Conservation (phyloP, 495 filamentous ascomycete species). For the Apodospora peruviana region DNA sequence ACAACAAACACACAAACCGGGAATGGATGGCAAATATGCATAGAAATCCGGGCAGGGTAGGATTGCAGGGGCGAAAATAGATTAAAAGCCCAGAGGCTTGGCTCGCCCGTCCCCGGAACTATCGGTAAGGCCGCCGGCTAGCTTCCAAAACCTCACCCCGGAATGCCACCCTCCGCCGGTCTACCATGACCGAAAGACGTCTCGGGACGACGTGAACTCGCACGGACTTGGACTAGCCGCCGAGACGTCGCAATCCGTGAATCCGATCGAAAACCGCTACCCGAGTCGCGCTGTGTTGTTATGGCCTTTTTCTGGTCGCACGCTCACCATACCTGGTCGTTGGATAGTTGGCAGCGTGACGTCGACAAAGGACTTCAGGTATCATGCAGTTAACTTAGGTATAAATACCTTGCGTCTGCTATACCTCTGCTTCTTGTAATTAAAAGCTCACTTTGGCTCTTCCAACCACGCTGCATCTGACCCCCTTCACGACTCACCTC, state of each 20-base stretch:
- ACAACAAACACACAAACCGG: no score
- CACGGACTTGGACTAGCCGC: conserved; percentile 12
- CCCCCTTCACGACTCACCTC: neutral
- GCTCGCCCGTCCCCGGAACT: conserved; percentile 16
- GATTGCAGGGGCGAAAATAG: neutral
- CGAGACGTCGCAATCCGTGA: conserved; percentile 15
- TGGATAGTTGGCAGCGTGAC: no score
- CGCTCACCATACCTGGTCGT: no score
- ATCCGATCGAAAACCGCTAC: conserved; percentile 2
- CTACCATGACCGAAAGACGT: neutral
- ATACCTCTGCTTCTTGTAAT: no score
- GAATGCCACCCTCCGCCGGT: conserved; percentile 13
- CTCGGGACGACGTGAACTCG: conserved; percentile 1
- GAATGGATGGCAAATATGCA: no score
- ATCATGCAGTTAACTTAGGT: no score
- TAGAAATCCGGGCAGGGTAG: no score
- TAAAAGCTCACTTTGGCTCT: no score
- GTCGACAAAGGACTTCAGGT: no score
- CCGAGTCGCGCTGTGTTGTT: conserved; percentile 6
- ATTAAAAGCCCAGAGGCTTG: conserved; percentile 17
- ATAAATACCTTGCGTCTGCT: no score
- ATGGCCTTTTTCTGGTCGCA: no score
- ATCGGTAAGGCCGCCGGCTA: conserved; percentile 19
- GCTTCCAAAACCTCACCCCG: conserved; percentile 2
- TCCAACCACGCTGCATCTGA: no score